Conservation (phyloP, 805 yeast genomes). For the Schwanniomyces pseudopolymorphus region DNA sequence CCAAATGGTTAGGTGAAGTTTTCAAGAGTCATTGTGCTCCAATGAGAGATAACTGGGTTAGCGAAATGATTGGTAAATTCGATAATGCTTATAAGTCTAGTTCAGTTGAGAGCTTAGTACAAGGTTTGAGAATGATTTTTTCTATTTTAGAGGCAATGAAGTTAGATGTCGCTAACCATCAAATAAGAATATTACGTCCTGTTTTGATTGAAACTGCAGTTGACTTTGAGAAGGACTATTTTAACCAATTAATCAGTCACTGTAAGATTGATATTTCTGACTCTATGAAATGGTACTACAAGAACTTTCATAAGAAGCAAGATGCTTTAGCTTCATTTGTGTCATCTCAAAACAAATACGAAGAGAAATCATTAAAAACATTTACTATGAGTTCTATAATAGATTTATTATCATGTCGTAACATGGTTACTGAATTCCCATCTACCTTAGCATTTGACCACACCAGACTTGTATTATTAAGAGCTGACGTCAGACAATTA, state of each 20-base stretch:
- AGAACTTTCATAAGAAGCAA: slow-evolving; percentile 25
- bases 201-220: slow-evolving; percentile 82
- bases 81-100: slow-evolving; percentile 47
- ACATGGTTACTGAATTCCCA: slow-evolving; percentile 81
- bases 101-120: slow-evolving; percentile 56
- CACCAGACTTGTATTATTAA: slow-evolving; percentile 67
- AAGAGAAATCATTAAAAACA: slow-evolving; percentile 26
- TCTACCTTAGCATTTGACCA: slow-evolving; percentile 82
- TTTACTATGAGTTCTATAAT: slow-evolving; percentile 54
- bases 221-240: slow-evolving; percentile 85
- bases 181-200: slow-evolving; percentile 81
- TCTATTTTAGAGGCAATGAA: slow-evolving; percentile 92
- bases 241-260: slow-evolving; percentile 50
- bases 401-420: slow-evolving; percentile 70
- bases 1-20: slow-evolving; percentile 72
- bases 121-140: slow-evolving; percentile 75
- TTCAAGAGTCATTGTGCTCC: slow-evolving; percentile 94
- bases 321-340: background rate
- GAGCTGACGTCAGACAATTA: slow-evolving; percentile 84
- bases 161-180: slow-evolving; percentile 92
- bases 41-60: slow-evolving; percentile 89
- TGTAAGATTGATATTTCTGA: slow-evolving; percentile 60
- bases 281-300: slow-evolving; percentile 66
- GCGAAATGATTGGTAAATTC: slow-evolving; percentile 68
- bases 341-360: background rate